These are phyloP conservation scores for Dactylonectria estremocensis DNA, from an alignment of 2,329 filamentous ascomycete genomes.

Conservation along the genomic window DNA sequence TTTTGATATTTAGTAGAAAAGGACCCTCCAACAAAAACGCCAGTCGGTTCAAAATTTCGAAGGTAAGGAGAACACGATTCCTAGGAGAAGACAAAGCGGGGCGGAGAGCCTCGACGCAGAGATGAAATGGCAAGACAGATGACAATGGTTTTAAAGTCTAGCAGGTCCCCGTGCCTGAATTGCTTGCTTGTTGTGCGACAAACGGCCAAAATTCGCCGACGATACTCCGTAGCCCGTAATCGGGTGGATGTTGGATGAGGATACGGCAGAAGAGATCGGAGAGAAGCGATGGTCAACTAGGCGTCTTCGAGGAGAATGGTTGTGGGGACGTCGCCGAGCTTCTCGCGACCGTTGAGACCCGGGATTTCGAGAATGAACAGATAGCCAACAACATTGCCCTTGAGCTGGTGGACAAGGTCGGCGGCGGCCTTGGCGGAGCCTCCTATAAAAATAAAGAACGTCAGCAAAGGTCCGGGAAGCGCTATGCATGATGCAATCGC, in stretches of 20 bases:
- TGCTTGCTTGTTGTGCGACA: slow-evolving; percentile 25
- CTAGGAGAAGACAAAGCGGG: slow-evolving; percentile 22
- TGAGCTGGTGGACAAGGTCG: slow-evolving; percentile 87
- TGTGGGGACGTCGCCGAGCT: slow-evolving; percentile 84
- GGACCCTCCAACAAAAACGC: slow-evolving; percentile 45
- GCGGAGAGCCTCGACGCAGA: slow-evolving; percentile 33
- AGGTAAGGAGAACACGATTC: slow-evolving; percentile 35
- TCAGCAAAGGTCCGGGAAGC: slow-evolving; percentile 33
- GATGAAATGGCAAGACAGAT: slow-evolving; percentile 28
- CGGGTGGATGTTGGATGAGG: slow-evolving; percentile 33
- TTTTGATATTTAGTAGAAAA: slow-evolving; percentile 47
- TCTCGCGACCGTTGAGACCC: slow-evolving; percentile 91
- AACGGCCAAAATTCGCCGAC: slow-evolving; percentile 32
- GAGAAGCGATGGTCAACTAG: slow-evolving; percentile 30
- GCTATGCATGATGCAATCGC: slow-evolving; percentile 26
- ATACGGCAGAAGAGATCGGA: slow-evolving; percentile 32
- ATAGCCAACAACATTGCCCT: slow-evolving; percentile 89
- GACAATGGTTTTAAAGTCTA: slow-evolving; percentile 39
- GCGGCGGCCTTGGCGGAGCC: slow-evolving; percentile 92
- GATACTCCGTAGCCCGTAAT: slow-evolving; percentile 34
- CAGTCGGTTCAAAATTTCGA: slow-evolving; percentile 45
- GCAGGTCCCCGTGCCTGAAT: slow-evolving; percentile 34
- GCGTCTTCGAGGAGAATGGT: slow-evolving; percentile 81
- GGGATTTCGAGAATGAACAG: slow-evolving; percentile 97
- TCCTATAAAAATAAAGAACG: slow-evolving; percentile 67